Evolutionary conservation across 2,329 filamentous ascomycete species (phyloP).

Genomic region (Cryphonectria carpinicola): DNA sequence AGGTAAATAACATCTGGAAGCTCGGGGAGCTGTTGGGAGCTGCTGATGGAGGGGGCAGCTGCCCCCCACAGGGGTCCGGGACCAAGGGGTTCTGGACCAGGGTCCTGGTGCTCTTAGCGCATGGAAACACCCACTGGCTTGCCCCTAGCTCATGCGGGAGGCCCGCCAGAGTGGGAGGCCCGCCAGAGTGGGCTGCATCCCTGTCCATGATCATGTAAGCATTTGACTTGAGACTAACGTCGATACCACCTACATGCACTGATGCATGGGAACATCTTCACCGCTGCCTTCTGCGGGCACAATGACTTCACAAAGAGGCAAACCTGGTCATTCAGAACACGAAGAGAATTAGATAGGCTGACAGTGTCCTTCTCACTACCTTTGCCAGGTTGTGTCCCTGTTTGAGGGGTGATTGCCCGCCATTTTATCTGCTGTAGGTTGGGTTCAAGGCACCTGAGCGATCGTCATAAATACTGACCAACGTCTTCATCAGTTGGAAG

Average conservation of each 20-base stretch:
- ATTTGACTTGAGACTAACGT: not conserved
- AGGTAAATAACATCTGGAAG: not conserved
- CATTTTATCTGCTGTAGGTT: not conserved
- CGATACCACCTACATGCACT: not conserved
- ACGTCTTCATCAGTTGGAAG: not conserved
- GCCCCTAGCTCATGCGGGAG: not conserved
- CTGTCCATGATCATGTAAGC: not conserved
- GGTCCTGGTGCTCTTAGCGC: not conserved
- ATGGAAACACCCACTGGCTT: not conserved
- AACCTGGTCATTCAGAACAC: too few species aligned
- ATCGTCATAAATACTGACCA: not conserved
- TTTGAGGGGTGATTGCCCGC: not conserved
- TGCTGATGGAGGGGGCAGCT: not conserved
- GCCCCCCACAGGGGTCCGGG: not conserved
- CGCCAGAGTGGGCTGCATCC: not conserved
- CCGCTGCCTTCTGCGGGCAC: not conserved
- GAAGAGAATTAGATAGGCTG: not conserved
- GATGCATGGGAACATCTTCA: not conserved
- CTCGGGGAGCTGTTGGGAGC: not conserved
- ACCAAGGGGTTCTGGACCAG: not conserved
- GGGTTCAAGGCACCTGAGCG: not conserved
- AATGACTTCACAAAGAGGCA: not conserved
- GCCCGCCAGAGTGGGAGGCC: not conserved
- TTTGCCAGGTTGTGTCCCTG: too few species aligned
- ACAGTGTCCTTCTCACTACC: not conserved